Evolutionary conservation across 176 grass and related monocot genomes (phyloP).

Genomic region (Lolium perenne): DNA sequence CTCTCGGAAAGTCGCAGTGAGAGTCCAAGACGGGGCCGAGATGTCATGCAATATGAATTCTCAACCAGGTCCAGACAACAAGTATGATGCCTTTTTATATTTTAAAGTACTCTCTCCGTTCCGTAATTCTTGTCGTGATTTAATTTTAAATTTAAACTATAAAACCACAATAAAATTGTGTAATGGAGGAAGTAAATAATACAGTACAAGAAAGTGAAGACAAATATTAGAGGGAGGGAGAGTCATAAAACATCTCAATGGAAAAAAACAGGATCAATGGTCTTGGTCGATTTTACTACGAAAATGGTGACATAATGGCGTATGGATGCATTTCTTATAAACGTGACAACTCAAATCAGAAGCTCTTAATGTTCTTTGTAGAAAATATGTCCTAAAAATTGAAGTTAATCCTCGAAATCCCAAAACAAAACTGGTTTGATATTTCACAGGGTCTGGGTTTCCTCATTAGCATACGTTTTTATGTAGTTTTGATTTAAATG

Average conservation of each 20-base stretch:
- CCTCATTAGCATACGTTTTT: background rate
- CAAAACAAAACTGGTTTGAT: background rate
- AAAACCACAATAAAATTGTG: too few species aligned
- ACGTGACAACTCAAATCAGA: too few species aligned
- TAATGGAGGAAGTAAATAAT: background rate
- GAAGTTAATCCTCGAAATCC: background rate
- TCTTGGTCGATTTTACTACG: too few species aligned
- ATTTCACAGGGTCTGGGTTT: background rate
- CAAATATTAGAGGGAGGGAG: too few species aligned
- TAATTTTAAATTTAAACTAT: too few species aligned
- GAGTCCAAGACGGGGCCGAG: background rate
- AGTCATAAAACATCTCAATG: too few species aligned
- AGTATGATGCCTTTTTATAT: background rate
- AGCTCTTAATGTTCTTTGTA: background rate
- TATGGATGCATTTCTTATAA: too few species aligned
- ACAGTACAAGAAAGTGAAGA: background rate
- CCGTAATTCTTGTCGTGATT: too few species aligned
- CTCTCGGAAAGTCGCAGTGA: background rate
- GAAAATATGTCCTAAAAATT: background rate
- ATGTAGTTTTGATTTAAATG: background rate
- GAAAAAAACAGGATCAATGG: too few species aligned
- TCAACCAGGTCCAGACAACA: background rate
- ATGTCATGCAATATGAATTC: background rate
- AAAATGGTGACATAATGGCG: too few species aligned
- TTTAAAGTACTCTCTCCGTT: background rate